A percentile compares a stretch with the other conserved stretches of the same genome.
Conservation (phyloP, 106 monocot species). For the Allium cepa region DNA sequence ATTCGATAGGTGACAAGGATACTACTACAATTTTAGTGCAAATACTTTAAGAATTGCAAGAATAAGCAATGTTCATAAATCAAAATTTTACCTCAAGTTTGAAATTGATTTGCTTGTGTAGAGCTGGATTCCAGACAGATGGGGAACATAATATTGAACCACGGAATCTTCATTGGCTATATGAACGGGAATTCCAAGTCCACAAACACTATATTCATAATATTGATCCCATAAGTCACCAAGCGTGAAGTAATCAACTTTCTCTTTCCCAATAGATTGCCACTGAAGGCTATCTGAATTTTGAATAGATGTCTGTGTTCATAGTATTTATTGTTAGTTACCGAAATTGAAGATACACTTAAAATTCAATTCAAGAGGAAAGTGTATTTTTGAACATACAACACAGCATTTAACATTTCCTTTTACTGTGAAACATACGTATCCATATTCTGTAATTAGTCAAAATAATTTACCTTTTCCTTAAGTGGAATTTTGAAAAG, state of each 20-base stretch:
- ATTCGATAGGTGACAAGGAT: too few species aligned
- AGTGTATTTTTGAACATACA: too few species aligned
- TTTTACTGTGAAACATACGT: too few species aligned
- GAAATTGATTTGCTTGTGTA: constrained; percentile 25
- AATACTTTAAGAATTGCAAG: too few species aligned
- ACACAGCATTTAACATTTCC: too few species aligned
- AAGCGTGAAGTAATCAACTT: constrained; percentile 26
- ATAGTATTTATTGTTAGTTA: background rate
- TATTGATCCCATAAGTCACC: constrained; percentile 55
- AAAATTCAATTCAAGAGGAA: background rate
- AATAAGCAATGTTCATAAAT: too few species aligned
- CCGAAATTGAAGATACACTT: background rate
- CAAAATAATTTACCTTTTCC: background rate
- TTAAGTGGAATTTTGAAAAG: background rate
- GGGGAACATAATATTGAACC: constrained; percentile 51
- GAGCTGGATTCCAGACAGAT: constrained; percentile 49
- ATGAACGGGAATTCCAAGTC: constrained; percentile 32
- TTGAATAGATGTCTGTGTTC: constrained; percentile 21
- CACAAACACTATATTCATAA: constrained; percentile 52
- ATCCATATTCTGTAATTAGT: background rate
- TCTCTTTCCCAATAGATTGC: constrained; percentile 10
- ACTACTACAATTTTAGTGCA: too few species aligned
- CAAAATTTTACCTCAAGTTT: constrained; percentile 17
- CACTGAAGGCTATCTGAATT: constrained; percentile 11
- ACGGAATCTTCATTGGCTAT: constrained; percentile 12